phyloP scores from a whole-genome alignment of 2,329 filamentous ascomycete species.

The Macrophomina phaseolina region DNA sequence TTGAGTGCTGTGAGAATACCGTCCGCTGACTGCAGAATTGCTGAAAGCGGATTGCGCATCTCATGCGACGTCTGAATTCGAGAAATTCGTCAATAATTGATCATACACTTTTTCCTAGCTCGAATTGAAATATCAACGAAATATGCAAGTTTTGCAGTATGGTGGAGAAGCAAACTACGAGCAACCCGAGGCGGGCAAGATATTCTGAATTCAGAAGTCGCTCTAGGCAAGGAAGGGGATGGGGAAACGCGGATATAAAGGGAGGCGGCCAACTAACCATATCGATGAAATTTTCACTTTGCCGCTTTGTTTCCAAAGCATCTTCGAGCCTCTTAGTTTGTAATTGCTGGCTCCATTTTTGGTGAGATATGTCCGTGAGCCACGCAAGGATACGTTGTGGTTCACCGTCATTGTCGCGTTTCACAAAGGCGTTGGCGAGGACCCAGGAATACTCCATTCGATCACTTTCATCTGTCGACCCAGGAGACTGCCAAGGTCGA shows the following conservation, averaged over 20 bases:
- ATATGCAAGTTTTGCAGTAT: no score
- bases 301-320: slow-evolving; percentile 43
- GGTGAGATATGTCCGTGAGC: slow-evolving; percentile 42
- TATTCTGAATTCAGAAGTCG: no score
- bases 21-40: slow-evolving; percentile 42
- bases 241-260: no score
- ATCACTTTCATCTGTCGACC: neutral
- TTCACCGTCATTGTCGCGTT: slow-evolving; percentile 37
- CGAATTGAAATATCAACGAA: no score
- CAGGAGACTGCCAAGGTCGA: neutral
- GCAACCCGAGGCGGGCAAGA: no score
- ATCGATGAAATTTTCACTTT: slow-evolving; percentile 47
- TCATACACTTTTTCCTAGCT: no score
- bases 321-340: slow-evolving; percentile 41
- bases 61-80: slow-evolving; percentile 15
- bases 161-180: no score
- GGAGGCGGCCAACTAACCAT: slow-evolving; percentile 30
- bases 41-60: slow-evolving; percentile 33
- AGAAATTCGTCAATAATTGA: no score
- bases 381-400: slow-evolving; percentile 39
- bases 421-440: slow-evolving; percentile 39
- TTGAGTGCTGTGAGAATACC: slow-evolving; percentile 37
- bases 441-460: slow-evolving; percentile 34
- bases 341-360: slow-evolving; percentile 40
- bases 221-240: no score